phyloP scores from a whole-genome alignment of 1,284 basidiomycete genomes.

The Tetrapyrgos nigripes region DNA sequence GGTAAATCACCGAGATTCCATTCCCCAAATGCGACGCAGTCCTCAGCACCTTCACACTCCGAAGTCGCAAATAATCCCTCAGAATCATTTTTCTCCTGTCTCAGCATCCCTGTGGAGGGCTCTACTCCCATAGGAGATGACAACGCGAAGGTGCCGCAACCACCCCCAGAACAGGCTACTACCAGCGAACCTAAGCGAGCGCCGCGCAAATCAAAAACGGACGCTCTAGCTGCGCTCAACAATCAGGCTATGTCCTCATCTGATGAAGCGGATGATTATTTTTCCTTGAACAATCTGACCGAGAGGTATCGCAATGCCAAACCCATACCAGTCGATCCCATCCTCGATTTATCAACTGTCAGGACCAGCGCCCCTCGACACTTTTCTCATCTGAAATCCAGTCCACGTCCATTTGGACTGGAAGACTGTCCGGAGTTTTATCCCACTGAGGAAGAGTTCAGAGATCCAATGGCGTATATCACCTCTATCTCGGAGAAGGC shows the following conservation, averaged over 20 bases:
- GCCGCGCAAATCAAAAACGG: slow-evolving; percentile 86
- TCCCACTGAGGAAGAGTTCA: slow-evolving; percentile 90
- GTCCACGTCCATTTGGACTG: slow-evolving; percentile 80
- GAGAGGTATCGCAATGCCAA: slow-evolving; percentile 55
- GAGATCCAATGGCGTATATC: slow-evolving; percentile 96
- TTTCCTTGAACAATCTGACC: slow-evolving; percentile 43
- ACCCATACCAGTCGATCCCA: slow-evolving; percentile 65
- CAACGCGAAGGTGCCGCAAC: slow-evolving; percentile 31
- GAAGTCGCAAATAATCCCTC: slow-evolving; percentile 51
- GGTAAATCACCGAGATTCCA: slow-evolving; percentile 60
- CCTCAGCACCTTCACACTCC: slow-evolving; percentile 44
- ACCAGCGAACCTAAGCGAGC: slow-evolving; percentile 64
- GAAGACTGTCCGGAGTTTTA: slow-evolving; percentile 91
- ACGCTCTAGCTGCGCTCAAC: slow-evolving; percentile 79
- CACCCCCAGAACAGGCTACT: slow-evolving; percentile 32
- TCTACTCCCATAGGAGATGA: slow-evolving; percentile 57
- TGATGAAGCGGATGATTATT: slow-evolving; percentile 54
- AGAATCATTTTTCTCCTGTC: slow-evolving; percentile 66
- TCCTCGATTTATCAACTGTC: slow-evolving; percentile 71
- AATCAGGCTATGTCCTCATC: slow-evolving; percentile 64
- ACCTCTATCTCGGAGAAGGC: slow-evolving; percentile 82
- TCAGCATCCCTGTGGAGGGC: slow-evolving; percentile 72
- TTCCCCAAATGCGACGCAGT: slow-evolving; percentile 48
- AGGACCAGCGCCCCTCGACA: slow-evolving; percentile 66
- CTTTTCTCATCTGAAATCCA: slow-evolving; percentile 37